Conservation (phyloP, 2,329 filamentous ascomycete species). For the Neofusicoccum umdonicola region DNA sequence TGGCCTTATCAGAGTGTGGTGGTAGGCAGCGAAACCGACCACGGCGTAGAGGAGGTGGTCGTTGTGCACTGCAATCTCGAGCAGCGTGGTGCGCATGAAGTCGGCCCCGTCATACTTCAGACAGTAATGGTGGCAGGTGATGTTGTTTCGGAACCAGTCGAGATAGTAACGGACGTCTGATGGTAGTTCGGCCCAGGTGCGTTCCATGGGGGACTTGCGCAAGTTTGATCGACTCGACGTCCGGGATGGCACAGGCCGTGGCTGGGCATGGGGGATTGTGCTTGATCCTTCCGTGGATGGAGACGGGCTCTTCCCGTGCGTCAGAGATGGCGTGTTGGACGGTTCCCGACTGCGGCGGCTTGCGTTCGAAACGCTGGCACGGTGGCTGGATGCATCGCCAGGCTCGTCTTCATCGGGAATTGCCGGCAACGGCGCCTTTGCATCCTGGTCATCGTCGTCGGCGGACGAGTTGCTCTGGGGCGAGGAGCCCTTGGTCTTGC, state of each 20-base stretch:
- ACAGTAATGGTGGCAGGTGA: conserved; percentile 81
- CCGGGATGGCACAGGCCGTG: conserved; percentile 33
- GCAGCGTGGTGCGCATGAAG: conserved; percentile 71
- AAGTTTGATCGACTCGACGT: conserved; percentile 32
- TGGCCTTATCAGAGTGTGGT: conserved; percentile 69
- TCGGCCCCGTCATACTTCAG: conserved; percentile 67
- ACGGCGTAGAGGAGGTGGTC: conserved; percentile 83
- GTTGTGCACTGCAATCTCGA: conserved; percentile 70
- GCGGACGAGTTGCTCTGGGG: conserved; percentile 52
- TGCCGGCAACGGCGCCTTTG: conserved; percentile 38
- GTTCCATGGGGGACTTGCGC: conserved; percentile 20
- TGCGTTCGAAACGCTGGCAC: conserved; percentile 16
- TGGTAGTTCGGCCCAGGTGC: conserved; percentile 49
- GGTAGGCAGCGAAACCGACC: conserved; percentile 85
- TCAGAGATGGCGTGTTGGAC: conserved; percentile 39
- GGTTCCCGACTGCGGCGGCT: conserved; percentile 32
- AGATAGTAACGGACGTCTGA: conserved; percentile 76
- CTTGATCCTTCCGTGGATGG: conserved; percentile 51
- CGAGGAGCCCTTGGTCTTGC: conserved; percentile 45
- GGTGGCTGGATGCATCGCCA: conserved; percentile 29
- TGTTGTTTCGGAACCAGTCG: conserved; percentile 71
- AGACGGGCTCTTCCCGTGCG: conserved; percentile 49
- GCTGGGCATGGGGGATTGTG: conserved; percentile 27
- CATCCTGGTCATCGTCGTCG: conserved; percentile 51
- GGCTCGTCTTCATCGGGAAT: conserved; percentile 49